phyloP scores from a whole-genome alignment of 2,329 filamentous ascomycete species.

The Ophiostoma ulmi region DNA sequence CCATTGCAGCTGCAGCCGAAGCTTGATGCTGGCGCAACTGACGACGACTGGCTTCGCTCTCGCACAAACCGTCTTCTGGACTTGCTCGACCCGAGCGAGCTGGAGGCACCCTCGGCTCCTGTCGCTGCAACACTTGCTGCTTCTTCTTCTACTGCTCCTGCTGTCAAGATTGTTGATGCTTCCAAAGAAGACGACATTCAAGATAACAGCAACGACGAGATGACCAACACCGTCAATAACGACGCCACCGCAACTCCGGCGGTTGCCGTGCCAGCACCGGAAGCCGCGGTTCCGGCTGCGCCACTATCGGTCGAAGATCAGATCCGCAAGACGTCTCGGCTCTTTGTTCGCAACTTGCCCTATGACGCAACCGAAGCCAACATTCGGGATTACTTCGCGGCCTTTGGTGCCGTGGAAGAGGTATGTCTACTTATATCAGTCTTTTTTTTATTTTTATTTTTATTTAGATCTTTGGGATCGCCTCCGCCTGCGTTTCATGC shows the following conservation, averaged over 20 bases:
- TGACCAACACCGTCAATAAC: conserved; percentile 26
- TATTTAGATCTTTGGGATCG: not conserved
- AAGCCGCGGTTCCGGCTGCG: not conserved
- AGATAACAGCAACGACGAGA: conserved; percentile 25
- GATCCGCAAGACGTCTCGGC: conserved; percentile 66
- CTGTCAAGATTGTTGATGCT: not conserved
- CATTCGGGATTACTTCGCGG: conserved; percentile 63
- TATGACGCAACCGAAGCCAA: conserved; percentile 76
- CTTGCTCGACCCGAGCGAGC: conserved; percentile 69
- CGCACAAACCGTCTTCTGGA: conserved; percentile 82
- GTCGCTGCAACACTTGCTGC: conserved; percentile 21
- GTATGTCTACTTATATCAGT: conserved; percentile 52
- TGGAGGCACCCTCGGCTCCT: conserved; percentile 25
- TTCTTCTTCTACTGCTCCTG: not conserved
- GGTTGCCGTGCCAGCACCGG: not conserved
- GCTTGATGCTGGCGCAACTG: conserved; percentile 46
- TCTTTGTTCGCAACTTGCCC: conserved; percentile 85
- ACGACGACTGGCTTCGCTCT: conserved; percentile 88
- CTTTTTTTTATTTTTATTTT: not conserved
- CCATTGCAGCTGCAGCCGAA: conserved; percentile 16
- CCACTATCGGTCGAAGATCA: conserved; percentile 49
- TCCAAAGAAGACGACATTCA: conserved; percentile 3
- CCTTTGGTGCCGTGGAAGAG: conserved; percentile 76
- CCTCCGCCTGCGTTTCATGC: conserved; percentile 1
- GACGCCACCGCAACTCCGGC: conserved; percentile 9